phyloP scores from a whole-genome alignment of 2,329 filamentous ascomycete genomes.

The Trichoderma sp. region DNA sequence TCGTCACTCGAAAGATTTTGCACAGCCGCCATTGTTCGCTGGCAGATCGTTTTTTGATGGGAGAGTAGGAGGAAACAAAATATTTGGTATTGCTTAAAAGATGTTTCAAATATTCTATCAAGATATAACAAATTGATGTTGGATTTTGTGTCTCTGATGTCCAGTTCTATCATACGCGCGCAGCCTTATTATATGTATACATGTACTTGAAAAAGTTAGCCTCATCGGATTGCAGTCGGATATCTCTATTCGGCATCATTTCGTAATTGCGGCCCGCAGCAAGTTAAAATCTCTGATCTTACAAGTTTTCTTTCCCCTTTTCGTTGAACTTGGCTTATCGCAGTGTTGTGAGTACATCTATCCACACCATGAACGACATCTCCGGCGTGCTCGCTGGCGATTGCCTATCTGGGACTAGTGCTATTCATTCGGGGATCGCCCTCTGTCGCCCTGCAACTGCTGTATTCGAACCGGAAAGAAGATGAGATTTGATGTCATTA shows the following conservation, averaged over 20 bases:
- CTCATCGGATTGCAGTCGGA: neutral
- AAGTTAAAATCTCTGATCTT: neutral
- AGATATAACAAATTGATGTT: neutral
- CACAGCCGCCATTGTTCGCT: neutral
- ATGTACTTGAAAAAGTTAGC: neutral
- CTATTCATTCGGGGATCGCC: neutral
- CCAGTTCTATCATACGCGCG: neutral
- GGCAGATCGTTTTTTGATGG: neutral
- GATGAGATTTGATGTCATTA: neutral
- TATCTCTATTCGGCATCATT: neutral
- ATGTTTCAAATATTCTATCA: too few species aligned
- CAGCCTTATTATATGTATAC: neutral
- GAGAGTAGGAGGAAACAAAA: neutral
- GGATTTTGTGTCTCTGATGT: neutral
- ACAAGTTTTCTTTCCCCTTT: neutral
- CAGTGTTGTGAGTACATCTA: neutral
- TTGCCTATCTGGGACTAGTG: neutral
- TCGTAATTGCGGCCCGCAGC: neutral
- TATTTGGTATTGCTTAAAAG: neutral
- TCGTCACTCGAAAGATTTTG: constrained; percentile 10
- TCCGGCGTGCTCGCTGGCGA: constrained; percentile 2
- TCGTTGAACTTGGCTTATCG: neutral
- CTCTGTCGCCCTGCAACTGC: neutral
- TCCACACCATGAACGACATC: constrained; percentile 1
- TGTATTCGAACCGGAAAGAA: neutral